Base-by-base conservation (phyloP, 306 rosid genomes). In the Cicer arietinum region DNA sequence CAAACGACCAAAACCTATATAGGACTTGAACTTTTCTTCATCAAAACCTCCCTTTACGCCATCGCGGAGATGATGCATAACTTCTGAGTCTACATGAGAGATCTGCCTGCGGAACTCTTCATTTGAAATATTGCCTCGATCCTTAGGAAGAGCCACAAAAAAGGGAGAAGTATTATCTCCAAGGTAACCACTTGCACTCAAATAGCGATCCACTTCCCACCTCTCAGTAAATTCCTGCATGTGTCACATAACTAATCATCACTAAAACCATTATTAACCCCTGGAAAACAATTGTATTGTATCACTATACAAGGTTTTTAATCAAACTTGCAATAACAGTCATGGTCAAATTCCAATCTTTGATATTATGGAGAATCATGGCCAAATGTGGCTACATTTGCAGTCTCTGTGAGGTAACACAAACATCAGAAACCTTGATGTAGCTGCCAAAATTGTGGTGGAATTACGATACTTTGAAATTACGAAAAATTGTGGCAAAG, bases 151-250 rank as follows among this genome's bases (percentile, higher is more conserved):
- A 64, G 98, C 98, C 37, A 94, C 98, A 81, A 87, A 94, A 75
- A 81, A 94, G 11, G 97, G 98, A 82, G 54, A 89, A 7, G 87
- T 82, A 76, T 68, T 83, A 53, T 94, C 98, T 66, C 98, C 97
- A 45, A 94, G 91, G 82, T 91, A 94, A 76, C 97, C 95, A 75
- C 91, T 90, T 69, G 96, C 98, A 86, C 98, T 90, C 87, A 94
- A 85, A 84, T 94, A 94, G 10, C 94, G 89, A 85, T 94, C 98
- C 82, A 94, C 98, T 86, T 94, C 98, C 98, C 97, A 94, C 73
- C 96, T 74, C 46, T 94, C 98, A 81, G 85, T 60, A 72, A 94
- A 94, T 77, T 94, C 98, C 98, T 94, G 89, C 83, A 76, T 47
- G 60, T 13, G 16, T 74, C 78, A 68, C 48, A 74, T n/a, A 48